These are phyloP conservation scores for Colletotrichum simmondsii DNA, from an alignment of 2,329 filamentous ascomycete genomes.

Conservation along the genomic window DNA sequence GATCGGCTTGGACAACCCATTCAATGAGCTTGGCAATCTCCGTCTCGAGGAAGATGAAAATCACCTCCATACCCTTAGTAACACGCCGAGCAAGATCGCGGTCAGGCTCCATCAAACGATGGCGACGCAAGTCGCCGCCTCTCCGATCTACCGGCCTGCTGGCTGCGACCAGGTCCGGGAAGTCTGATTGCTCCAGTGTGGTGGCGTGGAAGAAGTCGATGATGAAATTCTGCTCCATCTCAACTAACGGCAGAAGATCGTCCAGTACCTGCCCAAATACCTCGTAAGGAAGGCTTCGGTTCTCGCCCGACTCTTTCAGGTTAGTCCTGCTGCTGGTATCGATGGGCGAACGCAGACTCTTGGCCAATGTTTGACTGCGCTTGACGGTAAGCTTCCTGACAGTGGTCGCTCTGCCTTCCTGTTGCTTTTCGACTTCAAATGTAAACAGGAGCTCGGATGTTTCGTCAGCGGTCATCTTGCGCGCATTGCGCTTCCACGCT, in stretches of 20 bases:
- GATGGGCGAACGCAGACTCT: slow-evolving; percentile 75
- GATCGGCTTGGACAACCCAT: slow-evolving; percentile 84
- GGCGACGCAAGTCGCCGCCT: slow-evolving; percentile 77
- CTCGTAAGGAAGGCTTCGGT: slow-evolving; percentile 80
- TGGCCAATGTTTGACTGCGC: slow-evolving; percentile 87
- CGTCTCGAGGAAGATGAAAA: slow-evolving; percentile 83
- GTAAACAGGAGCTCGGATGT: slow-evolving; percentile 85
- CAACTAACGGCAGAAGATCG: slow-evolving; percentile 83
- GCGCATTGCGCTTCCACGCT: slow-evolving; percentile 83
- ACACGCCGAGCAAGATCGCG: slow-evolving; percentile 86
- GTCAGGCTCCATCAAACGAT: slow-evolving; percentile 88
- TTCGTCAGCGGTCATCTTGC: slow-evolving; percentile 81
- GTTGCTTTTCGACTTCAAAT: slow-evolving; percentile 83
- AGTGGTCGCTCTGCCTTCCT: slow-evolving; percentile 78
- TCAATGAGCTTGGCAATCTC: slow-evolving; percentile 85
- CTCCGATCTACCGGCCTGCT: slow-evolving; percentile 74
- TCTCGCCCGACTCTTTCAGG: slow-evolving; percentile 71
- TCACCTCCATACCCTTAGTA: slow-evolving; percentile 87
- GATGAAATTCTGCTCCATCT: slow-evolving; percentile 96
- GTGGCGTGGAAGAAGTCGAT: slow-evolving; percentile 97
- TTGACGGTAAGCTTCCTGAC: slow-evolving; percentile 94
- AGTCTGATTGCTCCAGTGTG: slow-evolving; percentile 84
- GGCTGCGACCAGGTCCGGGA: slow-evolving; percentile 80
- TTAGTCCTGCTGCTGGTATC: slow-evolving; percentile 65
- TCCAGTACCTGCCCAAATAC: slow-evolving; percentile 84